Evolutionary conservation across 169 alveolate species (phyloP).

Genomic region (Eimeria sp.): DNA sequence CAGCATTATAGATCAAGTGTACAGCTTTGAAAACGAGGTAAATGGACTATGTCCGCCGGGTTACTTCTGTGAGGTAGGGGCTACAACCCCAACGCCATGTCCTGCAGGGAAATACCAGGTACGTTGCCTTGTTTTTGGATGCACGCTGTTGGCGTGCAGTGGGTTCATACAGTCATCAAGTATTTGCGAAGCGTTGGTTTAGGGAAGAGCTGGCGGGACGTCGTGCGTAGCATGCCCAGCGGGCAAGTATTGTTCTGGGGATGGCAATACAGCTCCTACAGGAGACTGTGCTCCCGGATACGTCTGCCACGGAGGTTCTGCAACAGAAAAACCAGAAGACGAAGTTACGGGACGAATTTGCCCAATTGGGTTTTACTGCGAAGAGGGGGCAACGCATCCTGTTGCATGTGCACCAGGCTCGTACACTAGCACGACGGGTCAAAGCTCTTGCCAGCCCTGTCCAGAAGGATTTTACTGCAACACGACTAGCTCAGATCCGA

Average conservation of each 20-base stretch:
- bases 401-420: constrained; percentile 61
- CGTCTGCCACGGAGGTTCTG: constrained; percentile 30
- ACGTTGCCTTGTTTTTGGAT: not conserved
- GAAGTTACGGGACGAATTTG: constrained; percentile 7
- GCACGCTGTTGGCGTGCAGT: not conserved
- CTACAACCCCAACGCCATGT: constrained; percentile 40
- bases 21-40: constrained; percentile 37
- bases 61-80: constrained; percentile 30
- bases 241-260: constrained; percentile 85
- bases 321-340: constrained; percentile 2
- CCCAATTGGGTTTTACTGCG: constrained; percentile 46
- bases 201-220: constrained; percentile 62
- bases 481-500: constrained; percentile 14
- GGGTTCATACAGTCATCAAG: not conserved
- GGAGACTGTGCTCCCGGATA: constrained; percentile 66
- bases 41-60: constrained; percentile 76
- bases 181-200: not conserved
- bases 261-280: constrained; percentile 50
- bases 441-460: constrained; percentile 53
- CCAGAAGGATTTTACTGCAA: constrained; percentile 71
- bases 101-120: constrained; percentile 74
- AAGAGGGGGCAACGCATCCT: constrained; percentile 67
- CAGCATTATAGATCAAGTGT: constrained; percentile 76
- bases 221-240: constrained; percentile 59
- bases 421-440: constrained; percentile 51